Evolutionary conservation across 345 rosid species (phyloP), one percentile per base, ranked within the genome.

Genomic region (Turnera subulata): DNA sequence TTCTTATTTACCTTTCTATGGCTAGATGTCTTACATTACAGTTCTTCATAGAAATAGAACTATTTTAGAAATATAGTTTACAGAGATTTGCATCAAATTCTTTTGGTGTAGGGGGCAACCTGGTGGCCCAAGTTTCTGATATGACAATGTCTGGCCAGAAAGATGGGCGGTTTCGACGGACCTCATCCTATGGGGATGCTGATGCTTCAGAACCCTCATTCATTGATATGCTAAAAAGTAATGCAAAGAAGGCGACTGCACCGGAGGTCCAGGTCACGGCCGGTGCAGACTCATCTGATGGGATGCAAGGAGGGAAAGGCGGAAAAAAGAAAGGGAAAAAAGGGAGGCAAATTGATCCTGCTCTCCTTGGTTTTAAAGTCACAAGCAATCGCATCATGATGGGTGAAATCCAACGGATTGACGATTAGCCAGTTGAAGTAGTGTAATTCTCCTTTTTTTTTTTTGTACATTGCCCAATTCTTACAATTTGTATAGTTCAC

Each of bases 321-420:
- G 79, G 82, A 22, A 91, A 88, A 72, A 91, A 82, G 88, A 91
- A 88, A 67, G 97, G 93, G 52, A 91, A 91, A 78, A 88, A 83
- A 63, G 94, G 94, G 56, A 80, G 84, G 69, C 97, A 91, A 61
- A 79, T 88, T 0, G 94, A 91, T 74, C 97, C 88, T 1, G 80
- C 96, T 24, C 96, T 87, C 56, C 87, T 91, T 29, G 97, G 97
- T 38, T 91, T 91, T 66, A 91, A 88, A 59, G 96, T 91, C 21
- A 68, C 88, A 1, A 91, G 97, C 83, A 91, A 91, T 62, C 97
- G 96, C 11, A 86, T 90, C 17, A 78, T 91, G 80, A 91, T 87
- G 96, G 97, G 96, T 17, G 94, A 91, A 68, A 91, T 87, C 52
- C 93, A 85, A 46, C 73, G 73, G 22, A 76, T 86, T 0, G 20